These are phyloP conservation scores for Capsicum rhomboideum DNA, from an alignment of 257 asterid genomes.

Conservation along the genomic window DNA sequence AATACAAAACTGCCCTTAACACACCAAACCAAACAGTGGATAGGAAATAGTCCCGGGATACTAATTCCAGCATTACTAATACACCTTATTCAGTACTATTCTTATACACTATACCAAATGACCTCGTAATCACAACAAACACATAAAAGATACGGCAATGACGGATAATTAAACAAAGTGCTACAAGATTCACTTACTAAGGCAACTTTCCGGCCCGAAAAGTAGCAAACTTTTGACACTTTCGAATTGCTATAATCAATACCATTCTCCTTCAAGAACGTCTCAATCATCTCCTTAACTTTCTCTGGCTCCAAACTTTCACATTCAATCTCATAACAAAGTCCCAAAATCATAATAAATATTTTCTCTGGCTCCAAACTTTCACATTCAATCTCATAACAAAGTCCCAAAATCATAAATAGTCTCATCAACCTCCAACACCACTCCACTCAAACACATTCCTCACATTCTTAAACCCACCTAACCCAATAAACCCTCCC, in stretches of 20 bases:
- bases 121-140: background rate
- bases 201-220: conserved; percentile 79
- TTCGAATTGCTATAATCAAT: conserved; percentile 58
- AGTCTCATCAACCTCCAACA: conserved; percentile 82
- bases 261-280: conserved; percentile 60
- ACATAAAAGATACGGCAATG: background rate
- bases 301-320: conserved; percentile 85
- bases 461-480: conserved; percentile 76
- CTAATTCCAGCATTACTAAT: no score
- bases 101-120: no score
- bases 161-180: background rate
- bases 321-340: no score
- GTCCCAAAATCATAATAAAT: no score
- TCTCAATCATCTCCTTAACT: conserved; percentile 56
- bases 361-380: conserved; percentile 25
- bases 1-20: no score
- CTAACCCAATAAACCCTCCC: conserved; percentile 55
- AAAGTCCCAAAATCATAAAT: conserved; percentile 74
- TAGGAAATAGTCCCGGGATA: no score
- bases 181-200: conserved; percentile 22
- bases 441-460: conserved; percentile 78
- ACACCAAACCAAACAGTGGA: no score
- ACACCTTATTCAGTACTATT: no score
- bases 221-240: conserved; percentile 71
- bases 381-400: conserved; percentile 43